Base-by-base conservation (phyloP, 306 rosid species). In the Begonia peltatifolia region DNA sequence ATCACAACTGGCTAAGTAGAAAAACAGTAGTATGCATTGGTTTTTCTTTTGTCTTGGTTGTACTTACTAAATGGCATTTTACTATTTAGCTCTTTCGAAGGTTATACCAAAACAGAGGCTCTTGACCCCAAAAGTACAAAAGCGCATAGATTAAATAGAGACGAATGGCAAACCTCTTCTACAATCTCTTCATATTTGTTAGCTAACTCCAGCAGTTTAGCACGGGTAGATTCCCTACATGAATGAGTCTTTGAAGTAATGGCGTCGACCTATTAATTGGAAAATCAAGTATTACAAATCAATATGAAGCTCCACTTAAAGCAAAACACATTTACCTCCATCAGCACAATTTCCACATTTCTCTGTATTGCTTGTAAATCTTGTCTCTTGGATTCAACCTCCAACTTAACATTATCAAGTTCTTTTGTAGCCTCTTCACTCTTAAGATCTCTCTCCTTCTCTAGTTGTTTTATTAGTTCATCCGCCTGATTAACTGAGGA, bases 331-430 rank as follows among this genome's bases (percentile, higher is more conserved):
- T 47, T 12, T 55, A 90, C 97, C 93, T 85, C 81, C 41, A 70
- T 62, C 20, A 80, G 63, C 60, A 81, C 68, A 63, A 79, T 64
- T 74, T 72, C 94, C 9, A 80, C 84, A 63, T 71, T 74, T 64
- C 55, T 83, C 47, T 71, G 78, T 53, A 87, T 78, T 30, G 72
- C 68, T 76, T 85, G 90, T 14, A 79, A 66, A 67, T 51, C 71
- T 53, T 6, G 59, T 54, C 77, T 80, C 82, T 65, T 76, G 18
- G 90, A 74, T 54, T 85, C 94, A 61, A 71, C 80, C 47, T 80
- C 95, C 15, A 47, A 63, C 67, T 66, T 72, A 47, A 62, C 76
- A 52, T 58, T 70, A 56, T 53, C 66, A 14, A 73, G 54, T 55
- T 78, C 66, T 48, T 67, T 70, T 55, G 71, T 55, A 60, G 80